Conservation (phyloP, 192 early-diverging fungal genomes). For the Coemansia sp. region DNA sequence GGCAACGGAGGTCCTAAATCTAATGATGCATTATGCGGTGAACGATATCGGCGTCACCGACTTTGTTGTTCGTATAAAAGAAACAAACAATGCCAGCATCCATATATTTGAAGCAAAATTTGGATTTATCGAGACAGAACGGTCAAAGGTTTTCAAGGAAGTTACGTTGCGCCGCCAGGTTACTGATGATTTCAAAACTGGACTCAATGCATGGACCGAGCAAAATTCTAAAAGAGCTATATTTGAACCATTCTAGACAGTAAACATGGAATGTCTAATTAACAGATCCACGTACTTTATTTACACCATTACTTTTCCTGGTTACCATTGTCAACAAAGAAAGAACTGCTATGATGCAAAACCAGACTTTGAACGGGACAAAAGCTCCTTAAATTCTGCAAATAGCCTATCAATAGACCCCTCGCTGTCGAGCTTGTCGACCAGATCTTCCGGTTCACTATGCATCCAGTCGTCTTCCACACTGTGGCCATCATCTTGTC, state of each 20-base stretch:
- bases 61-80: slow-evolving; percentile 54
- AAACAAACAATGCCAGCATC: slow-evolving; percentile 44
- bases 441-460: slow-evolving; percentile 32
- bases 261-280: not conserved
- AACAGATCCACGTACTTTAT: too few species aligned
- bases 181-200: slow-evolving; percentile 13
- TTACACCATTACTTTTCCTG: not conserved
- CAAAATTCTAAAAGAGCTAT: slow-evolving; percentile 19
- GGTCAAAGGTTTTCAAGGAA: slow-evolving; percentile 45
- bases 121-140: slow-evolving; percentile 47
- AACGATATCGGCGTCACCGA: slow-evolving; percentile 44
- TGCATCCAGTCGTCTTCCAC: not conserved
- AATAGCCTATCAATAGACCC: slow-evolving; percentile 29
- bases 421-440: slow-evolving; percentile 30
- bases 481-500: not conserved
- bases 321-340: not conserved
- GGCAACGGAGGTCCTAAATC: slow-evolving; percentile 45
- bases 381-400: slow-evolving; percentile 21
- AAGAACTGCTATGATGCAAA: slow-evolving; percentile 23
- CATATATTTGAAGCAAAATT: slow-evolving; percentile 45
- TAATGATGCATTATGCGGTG: slow-evolving; percentile 56
- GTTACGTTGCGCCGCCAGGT: slow-evolving; percentile 42
- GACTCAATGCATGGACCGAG: not conserved
- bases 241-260: slow-evolving; percentile 6
- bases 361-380: slow-evolving; percentile 33